Evolutionary conservation across 1,284 basidiomycete species (phyloP).

Genomic region (Prillingera fragicola): DNA sequence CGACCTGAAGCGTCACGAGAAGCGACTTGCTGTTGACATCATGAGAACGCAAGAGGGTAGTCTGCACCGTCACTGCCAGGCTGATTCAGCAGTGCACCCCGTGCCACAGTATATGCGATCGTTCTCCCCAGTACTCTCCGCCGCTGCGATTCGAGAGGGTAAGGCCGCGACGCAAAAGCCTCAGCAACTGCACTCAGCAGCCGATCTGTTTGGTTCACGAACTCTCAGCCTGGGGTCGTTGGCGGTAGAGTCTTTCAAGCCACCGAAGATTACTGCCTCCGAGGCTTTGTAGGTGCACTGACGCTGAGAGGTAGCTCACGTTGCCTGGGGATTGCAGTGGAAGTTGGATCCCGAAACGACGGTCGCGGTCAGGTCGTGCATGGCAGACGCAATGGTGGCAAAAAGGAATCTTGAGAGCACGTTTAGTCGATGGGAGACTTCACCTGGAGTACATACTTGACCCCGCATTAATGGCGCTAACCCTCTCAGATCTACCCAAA

Average conservation of each 20-base stretch:
- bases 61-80: neutral
- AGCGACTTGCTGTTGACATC: neutral
- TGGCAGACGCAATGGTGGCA: too few species aligned
- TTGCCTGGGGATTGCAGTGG: too few species aligned
- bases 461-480: too few species aligned
- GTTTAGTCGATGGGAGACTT: too few species aligned
- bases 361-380: too few species aligned
- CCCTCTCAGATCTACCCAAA: too few species aligned
- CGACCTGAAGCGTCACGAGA: neutral
- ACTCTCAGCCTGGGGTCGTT: neutral
- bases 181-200: neutral
- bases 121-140: neutral
- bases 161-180: neutral
- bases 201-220: neutral
- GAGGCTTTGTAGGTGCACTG: neutral
- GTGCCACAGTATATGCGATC: neutral
- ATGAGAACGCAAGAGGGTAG: neutral
- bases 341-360: too few species aligned
- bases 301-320: too few species aligned
- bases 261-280: neutral
- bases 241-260: neutral
- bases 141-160: neutral
- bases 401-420: too few species aligned
- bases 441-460: too few species aligned
- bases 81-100: conserved; percentile 1